A percentile compares a stretch with the other conserved stretches of the same genome.
phyloP scores from a whole-genome alignment of 192 early-diverging fungal species.

The Fimicolochytrium jonesii region DNA sequence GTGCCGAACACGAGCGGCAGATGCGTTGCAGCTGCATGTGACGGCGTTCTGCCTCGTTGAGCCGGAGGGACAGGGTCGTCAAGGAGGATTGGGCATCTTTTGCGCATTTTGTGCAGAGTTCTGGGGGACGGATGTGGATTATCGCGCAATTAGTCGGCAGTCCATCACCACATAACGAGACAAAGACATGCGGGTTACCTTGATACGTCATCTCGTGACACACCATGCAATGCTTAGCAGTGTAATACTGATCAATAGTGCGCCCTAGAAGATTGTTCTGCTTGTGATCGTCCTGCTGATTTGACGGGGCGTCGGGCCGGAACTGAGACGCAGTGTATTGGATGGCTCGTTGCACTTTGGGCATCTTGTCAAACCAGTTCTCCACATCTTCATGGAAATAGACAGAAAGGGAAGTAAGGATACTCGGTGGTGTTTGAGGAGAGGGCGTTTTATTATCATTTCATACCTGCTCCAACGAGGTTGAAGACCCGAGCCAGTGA shows the following conservation, averaged over 20 bases:
- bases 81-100: conserved; percentile 12
- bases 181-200: conserved; percentile 15
- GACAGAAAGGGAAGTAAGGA: too few species aligned
- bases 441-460: conserved; percentile 19
- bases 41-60: conserved; percentile 36
- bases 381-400: conserved; percentile 50
- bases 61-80: conserved; percentile 6
- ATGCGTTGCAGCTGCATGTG: conserved; percentile 31
- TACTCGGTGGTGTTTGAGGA: conserved; percentile 38
- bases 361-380: conserved; percentile 72
- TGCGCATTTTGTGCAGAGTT: conserved; percentile 29
- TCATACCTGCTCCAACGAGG: conserved; percentile 64
- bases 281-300: neutral
- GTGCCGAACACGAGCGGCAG: conserved; percentile 51
- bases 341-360: conserved; percentile 48
- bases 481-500: conserved; percentile 74
- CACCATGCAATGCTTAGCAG: conserved; percentile 56
- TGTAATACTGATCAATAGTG: conserved; percentile 71
- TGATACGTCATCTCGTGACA: conserved; percentile 44
- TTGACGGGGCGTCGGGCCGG: neutral
- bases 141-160: too few species aligned
- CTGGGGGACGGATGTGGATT: neutral
- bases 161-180: too few species aligned
- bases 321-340: conserved; percentile 34
- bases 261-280: conserved; percentile 7